Percentiles rank a stretch among this genome's conserved stretches.
These are phyloP conservation scores for Nicotiana rustica DNA, from an alignment of 305 asterid species.

Conservation along the genomic window DNA sequence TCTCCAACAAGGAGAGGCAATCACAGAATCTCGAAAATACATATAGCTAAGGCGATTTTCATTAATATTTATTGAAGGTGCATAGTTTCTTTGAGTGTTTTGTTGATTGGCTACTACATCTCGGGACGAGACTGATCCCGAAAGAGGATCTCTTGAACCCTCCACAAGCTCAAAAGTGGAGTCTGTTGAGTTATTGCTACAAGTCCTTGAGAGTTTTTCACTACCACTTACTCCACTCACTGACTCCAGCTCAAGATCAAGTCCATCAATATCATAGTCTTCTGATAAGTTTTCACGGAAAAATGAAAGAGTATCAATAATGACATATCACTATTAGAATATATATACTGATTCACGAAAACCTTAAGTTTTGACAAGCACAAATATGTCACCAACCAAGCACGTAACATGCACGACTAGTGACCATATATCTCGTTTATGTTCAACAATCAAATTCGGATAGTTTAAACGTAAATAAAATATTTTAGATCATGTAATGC, in stretches of 20 bases:
- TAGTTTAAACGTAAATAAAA: background rate
- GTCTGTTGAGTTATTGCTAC: slow-evolving; percentile 19
- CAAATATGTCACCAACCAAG: too few species aligned
- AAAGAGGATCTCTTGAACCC: background rate
- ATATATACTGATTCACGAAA: too few species aligned
- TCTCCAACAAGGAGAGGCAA: slow-evolving; percentile 43
- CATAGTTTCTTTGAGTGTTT: too few species aligned
- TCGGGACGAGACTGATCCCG: too few species aligned
- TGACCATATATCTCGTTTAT: too few species aligned
- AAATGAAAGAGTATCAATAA: background rate
- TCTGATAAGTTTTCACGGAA: background rate
- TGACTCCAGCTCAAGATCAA: background rate
- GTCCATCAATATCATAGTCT: background rate
- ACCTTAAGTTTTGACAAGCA: too few species aligned
- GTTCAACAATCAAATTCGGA: too few species aligned
- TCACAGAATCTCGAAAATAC: slow-evolving; percentile 38
- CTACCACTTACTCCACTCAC: slow-evolving; percentile 31
- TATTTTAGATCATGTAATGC: background rate
- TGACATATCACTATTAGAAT: background rate
- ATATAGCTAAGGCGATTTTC: slow-evolving; percentile 35
- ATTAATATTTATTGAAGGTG: too few species aligned
- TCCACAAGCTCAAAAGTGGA: background rate
- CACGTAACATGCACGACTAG: too few species aligned
- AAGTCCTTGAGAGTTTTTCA: slow-evolving; percentile 22
- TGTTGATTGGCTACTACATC: too few species aligned